Percentiles rank a stretch among this genome's conserved stretches.
phyloP scores from a whole-genome alignment of 2,329 filamentous ascomycete genomes.

The Aureobasidium sp. region DNA sequence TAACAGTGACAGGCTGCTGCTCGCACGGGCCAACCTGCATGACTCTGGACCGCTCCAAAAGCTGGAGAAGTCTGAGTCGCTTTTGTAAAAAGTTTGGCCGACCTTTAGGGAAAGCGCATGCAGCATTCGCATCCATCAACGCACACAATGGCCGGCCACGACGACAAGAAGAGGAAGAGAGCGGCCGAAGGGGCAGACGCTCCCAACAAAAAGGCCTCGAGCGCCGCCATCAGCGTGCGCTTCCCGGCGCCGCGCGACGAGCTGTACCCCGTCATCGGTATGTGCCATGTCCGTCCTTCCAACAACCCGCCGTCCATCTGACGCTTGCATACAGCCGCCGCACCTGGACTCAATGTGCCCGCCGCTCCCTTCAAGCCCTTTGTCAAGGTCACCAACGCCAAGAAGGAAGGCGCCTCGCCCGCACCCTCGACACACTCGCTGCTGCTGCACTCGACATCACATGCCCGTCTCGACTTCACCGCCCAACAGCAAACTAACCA shows the following conservation, averaged over 20 bases:
- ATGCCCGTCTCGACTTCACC: constrained; percentile 51
- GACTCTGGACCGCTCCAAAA: not conserved
- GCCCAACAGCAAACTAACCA: constrained; percentile 27
- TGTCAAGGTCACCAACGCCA: constrained; percentile 24
- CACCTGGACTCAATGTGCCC: constrained; percentile 33
- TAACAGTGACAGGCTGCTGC: not conserved
- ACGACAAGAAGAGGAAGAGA: constrained; percentile 45
- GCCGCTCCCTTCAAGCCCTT: constrained; percentile 42
- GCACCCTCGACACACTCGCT: constrained; percentile 39
- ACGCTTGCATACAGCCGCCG: constrained; percentile 17
- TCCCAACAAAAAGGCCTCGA: constrained; percentile 28
- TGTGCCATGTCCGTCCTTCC: not conserved
- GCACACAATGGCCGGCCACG: constrained; percentile 22
- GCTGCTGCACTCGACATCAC: constrained; percentile 52
- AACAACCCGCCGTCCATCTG: not conserved
- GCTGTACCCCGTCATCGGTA: constrained; percentile 17
- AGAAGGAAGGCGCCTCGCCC: constrained; percentile 20
- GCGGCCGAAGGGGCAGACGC: constrained; percentile 34
- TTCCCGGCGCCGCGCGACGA: constrained; percentile 13
- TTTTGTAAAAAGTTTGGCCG: constrained; percentile 8
- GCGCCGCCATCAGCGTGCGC: constrained; percentile 21
- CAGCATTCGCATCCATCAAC: not conserved
- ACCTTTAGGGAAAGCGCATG: not conserved
- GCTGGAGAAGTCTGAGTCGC: not conserved
- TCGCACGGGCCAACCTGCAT: not conserved